Evolutionary conservation across 2,329 filamentous ascomycete species (phyloP).

Genomic region (Leptographium wingfieldii): DNA sequence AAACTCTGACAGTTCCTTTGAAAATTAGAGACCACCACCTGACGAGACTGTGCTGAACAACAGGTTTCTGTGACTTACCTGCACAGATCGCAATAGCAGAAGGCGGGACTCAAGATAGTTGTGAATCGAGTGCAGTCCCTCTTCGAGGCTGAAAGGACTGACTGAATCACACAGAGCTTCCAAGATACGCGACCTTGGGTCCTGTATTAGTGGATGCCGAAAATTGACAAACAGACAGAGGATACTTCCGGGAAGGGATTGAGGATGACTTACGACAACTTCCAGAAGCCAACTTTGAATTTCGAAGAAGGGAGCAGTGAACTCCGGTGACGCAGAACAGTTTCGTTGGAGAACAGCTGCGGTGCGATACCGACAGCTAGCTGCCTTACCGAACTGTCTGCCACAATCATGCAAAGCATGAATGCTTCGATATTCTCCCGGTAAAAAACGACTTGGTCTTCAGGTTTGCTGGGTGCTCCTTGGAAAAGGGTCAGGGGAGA

Average conservation of each 20-base stretch:
- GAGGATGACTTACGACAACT: conserved; percentile 31
- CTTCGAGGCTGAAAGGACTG: conserved; percentile 27
- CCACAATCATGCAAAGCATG: conserved; percentile 39
- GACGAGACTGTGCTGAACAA: neutral
- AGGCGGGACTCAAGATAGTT: conserved; percentile 45
- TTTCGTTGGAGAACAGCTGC: conserved; percentile 30
- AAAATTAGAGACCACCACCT: neutral
- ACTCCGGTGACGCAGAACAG: conserved; percentile 23
- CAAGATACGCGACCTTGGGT: conserved; percentile 28
- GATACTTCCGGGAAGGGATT: neutral
- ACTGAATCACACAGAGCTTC: conserved; percentile 37
- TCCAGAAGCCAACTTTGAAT: conserved; percentile 37
- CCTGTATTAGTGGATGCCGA: neutral
- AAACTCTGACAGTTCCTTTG: conserved; percentile 40
- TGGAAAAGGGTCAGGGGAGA: conserved; percentile 38
- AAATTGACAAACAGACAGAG: neutral
- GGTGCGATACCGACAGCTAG: conserved; percentile 35
- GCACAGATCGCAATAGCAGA: conserved; percentile 36
- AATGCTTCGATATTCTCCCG: conserved; percentile 38
- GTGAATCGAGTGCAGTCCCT: conserved; percentile 34
- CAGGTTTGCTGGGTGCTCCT: conserved; percentile 22
- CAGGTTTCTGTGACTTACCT: conserved; percentile 22
- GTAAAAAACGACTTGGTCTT: conserved; percentile 26
- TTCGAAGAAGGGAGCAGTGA: conserved; percentile 22
- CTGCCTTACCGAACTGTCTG: conserved; percentile 34